A percentile compares a stretch with the other conserved stretches of the same genome.
Conservation (phyloP, 164 flowering plant genomes). For the Sedum album region DNA sequence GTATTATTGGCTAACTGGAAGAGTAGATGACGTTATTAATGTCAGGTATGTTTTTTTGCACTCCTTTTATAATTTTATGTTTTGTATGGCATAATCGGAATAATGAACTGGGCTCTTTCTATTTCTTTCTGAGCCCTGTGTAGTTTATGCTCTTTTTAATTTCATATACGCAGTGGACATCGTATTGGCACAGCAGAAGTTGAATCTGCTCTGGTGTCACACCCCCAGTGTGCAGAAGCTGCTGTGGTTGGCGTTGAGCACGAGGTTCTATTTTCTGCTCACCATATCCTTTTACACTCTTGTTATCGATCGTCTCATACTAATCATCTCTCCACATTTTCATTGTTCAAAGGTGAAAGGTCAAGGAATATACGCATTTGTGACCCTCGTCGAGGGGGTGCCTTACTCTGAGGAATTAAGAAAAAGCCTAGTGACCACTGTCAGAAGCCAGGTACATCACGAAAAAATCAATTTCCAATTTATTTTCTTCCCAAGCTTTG, state of each 20-base stretch:
- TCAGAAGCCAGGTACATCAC: conserved; percentile 70
- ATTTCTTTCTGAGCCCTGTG: not conserved
- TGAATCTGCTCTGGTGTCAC: too few relatives aligned
- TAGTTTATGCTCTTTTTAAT: not conserved
- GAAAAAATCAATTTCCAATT: not conserved
- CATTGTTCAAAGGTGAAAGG: conserved; percentile 65
- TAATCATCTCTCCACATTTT: not conserved
- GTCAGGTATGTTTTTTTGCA: too few relatives aligned
- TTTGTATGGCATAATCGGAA: not conserved
- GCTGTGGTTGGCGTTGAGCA: too few relatives aligned
- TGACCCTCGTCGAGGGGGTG: conserved; percentile 83
- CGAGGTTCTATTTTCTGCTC: conserved; percentile 42
- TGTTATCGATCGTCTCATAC: too few relatives aligned
- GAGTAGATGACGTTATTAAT: too few relatives aligned
- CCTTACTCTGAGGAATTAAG: conserved; percentile 88
- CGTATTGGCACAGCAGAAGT: too few relatives aligned
- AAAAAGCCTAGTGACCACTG: conserved; percentile 62
- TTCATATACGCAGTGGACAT: too few relatives aligned
- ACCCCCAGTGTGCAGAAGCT: too few relatives aligned
- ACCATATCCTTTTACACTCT: conserved; percentile 3
- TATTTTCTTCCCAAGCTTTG: not conserved
- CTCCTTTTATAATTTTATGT: conserved; percentile 65
- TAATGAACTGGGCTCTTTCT: not conserved
- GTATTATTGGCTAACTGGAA: too few relatives aligned
- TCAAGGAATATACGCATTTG: conserved; percentile 94